phyloP scores from a whole-genome alignment of 2,329 filamentous ascomycete species.

The Myriosclerotinia duriaeana region DNA sequence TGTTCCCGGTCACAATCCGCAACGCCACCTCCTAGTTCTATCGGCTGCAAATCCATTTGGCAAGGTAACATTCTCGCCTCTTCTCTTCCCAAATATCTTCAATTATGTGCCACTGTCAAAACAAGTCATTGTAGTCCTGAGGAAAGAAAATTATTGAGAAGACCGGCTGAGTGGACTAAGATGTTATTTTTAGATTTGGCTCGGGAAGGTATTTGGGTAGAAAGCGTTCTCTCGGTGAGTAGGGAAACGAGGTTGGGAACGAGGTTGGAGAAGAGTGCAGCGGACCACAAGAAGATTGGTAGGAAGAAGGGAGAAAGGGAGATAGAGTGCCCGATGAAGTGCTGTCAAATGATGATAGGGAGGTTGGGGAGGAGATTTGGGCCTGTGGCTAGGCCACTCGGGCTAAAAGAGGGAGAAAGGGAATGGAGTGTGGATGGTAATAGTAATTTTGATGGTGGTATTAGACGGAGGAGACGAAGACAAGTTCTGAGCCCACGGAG shows the following conservation, averaged over 20 bases:
- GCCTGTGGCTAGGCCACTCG: background rate
- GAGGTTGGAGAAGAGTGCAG: background rate
- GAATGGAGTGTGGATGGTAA: background rate
- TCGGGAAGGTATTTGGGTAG: background rate
- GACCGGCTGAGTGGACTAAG: conserved; percentile 8
- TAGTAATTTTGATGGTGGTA: background rate
- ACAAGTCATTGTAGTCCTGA: background rate
- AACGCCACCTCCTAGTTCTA: background rate
- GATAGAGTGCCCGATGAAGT: background rate
- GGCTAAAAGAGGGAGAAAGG: background rate
- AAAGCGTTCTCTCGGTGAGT: background rate
- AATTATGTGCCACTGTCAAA: conserved; percentile 3
- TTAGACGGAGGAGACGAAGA: background rate
- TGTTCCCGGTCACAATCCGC: background rate
- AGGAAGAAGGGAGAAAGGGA: background rate
- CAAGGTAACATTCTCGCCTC: conserved; percentile 16
- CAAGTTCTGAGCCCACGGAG: background rate
- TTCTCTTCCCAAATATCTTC: conserved; percentile 10
- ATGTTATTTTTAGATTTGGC: conserved; percentile 15
- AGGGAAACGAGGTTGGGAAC: background rate
- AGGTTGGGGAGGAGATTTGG: conserved; percentile 6
- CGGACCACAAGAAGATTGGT: background rate
- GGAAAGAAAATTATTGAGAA: background rate
- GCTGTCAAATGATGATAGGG: background rate
- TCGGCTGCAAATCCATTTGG: conserved; percentile 6